Percentiles rank a stretch among this genome's conserved stretches.
These are phyloP conservation scores for Sporobolomyces pararoseus DNA, from an alignment of 768 basidiomycete species.

Conservation along the genomic window DNA sequence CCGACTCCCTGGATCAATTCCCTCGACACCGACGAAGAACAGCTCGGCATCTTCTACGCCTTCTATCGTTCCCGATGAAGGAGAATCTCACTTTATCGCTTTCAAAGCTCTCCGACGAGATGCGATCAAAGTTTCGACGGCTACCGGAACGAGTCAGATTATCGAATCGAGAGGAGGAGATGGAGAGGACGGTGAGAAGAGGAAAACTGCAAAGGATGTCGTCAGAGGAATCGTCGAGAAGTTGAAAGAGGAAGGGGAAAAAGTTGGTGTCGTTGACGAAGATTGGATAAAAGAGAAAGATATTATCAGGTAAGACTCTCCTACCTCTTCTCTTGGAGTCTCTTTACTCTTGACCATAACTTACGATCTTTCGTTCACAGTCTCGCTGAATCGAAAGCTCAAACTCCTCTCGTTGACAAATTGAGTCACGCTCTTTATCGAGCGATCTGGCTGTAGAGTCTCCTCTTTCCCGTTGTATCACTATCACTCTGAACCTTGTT, in stretches of 20 bases:
- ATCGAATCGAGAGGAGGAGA: background rate
- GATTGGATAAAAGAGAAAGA: conserved; percentile 31
- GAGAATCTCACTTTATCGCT: conserved; percentile 22
- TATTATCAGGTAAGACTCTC: conserved; percentile 26
- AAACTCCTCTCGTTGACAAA: conserved; percentile 29
- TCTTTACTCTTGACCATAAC: too few species aligned
- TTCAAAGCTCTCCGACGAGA: conserved; percentile 37
- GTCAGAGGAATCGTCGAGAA: conserved; percentile 16
- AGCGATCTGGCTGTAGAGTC: conserved; percentile 56
- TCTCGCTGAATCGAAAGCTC: conserved; percentile 29
- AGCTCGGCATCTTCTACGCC: background rate
- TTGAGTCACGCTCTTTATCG: conserved; percentile 3
- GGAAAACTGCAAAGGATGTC: conserved; percentile 21
- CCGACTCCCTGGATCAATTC: conserved; percentile 9
- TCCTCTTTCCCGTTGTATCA: background rate
- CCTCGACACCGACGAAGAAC: background rate
- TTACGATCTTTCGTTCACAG: background rate
- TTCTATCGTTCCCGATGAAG: background rate
- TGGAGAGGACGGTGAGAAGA: conserved; percentile 5
- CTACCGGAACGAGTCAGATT: conserved; percentile 15
- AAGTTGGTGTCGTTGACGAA: conserved; percentile 20
- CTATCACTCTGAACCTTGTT: background rate
- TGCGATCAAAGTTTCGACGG: conserved; percentile 14
- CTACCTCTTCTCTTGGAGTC: background rate
- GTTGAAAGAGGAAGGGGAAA: conserved; percentile 17